Base-by-base conservation (phyloP, 1,139 yeast genomes). In the Chernovozyma aurita region DNA sequence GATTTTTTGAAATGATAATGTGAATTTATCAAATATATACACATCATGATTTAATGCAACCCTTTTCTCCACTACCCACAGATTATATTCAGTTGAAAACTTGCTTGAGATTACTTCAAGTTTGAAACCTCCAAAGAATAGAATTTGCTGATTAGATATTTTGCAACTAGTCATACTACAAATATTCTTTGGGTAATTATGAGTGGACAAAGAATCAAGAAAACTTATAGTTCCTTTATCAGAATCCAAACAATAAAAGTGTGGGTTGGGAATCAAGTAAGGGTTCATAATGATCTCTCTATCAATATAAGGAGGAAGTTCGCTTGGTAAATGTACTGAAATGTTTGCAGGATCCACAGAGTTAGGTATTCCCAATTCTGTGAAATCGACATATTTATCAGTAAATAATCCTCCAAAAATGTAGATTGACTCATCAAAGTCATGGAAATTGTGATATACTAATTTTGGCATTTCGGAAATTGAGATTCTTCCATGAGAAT, bases 91-190 rank as follows among this genome's bases (percentile, higher is more conserved):
- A 3, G 52, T 40, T 16, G 49, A 39, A 38, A 60, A 57, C 3
- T 43, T 40, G 2, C 58, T 60, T 1, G 57, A 46, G 21, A 51
- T 55, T 20, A 50, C 49, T 17, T 44, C 43, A 18, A 70, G 42
- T 40, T 48, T 50, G 46, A 65, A 70, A 3, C 76, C 76, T 4
- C 75, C 76, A 40, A 55, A 66, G 40, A 63, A 63, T 43, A 70
- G 67, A 11, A 61, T 52, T 42, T 69, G 73, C 17, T 56, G 47
- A 11, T 57, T 51, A 1, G 73, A 61, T 9, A 70, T 55, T 31
- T 50, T 53, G 8, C 68, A 53, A 26, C 61, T 51, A 1, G 50
- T 36, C 51, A 64, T 49, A n/a, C 54, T 47, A 42, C 55, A 52
- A 22, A 66, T 49, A 33, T 59, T 58, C 3, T 49, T 43, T 0